Evolutionary conservation across 1,139 yeast species (phyloP).

Genomic region (Blastobotrys illinoisensis): DNA sequence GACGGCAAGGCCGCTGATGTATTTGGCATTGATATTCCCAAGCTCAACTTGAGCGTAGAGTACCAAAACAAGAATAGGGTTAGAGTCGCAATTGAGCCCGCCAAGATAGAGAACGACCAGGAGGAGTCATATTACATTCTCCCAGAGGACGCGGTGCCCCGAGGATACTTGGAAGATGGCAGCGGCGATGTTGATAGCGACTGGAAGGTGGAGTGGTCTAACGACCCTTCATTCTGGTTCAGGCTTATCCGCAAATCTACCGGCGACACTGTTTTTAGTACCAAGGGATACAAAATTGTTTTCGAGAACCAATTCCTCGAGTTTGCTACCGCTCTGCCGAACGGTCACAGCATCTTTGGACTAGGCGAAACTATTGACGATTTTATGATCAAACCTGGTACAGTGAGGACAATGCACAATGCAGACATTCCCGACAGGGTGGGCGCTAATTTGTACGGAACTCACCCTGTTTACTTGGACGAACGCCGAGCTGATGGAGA

Average conservation of each 20-base stretch:
- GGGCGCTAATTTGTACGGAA: slow-evolving; percentile 22
- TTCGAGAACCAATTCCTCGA: slow-evolving; percentile 35
- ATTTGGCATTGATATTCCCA: slow-evolving; percentile 33
- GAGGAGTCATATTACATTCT: slow-evolving; percentile 25
- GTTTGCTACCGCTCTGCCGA: slow-evolving; percentile 31
- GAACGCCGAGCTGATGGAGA: slow-evolving; percentile 14
- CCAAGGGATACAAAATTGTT: slow-evolving; percentile 33
- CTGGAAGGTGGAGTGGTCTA: slow-evolving; percentile 27
- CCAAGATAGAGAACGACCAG: slow-evolving; percentile 16
- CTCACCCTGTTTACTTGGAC: slow-evolving; percentile 33
- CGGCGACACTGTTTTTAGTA: slow-evolving; percentile 30
- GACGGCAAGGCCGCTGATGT: slow-evolving; percentile 28
- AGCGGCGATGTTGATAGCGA: slow-evolving; percentile 19
- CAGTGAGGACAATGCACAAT: slow-evolving; percentile 20
- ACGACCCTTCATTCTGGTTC: slow-evolving; percentile 29
- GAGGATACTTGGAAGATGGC: slow-evolving; percentile 18
- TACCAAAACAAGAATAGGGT: slow-evolving; percentile 30
- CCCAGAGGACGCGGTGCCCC: slow-evolving; percentile 28
- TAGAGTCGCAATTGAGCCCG: slow-evolving; percentile 31
- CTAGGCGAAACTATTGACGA: slow-evolving; percentile 36
- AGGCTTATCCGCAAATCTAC: slow-evolving; percentile 28
- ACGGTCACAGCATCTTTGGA: slow-evolving; percentile 31
- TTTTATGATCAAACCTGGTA: slow-evolving; percentile 29
- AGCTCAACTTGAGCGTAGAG: slow-evolving; percentile 30
- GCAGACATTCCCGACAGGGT: slow-evolving; percentile 19